Conservation (phyloP, 305 asterid genomes). For the Rubia balearica region DNA sequence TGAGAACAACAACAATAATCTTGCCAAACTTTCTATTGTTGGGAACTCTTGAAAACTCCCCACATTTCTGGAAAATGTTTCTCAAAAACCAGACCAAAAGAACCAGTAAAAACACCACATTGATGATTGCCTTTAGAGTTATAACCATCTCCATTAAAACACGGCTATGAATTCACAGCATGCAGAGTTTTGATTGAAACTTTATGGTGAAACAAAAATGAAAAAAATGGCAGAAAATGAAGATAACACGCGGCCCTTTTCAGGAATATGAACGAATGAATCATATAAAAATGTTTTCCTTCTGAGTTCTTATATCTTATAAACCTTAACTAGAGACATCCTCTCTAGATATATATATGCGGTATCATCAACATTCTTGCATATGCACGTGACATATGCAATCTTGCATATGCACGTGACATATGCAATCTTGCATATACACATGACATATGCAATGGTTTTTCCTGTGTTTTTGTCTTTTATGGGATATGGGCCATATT, state of each 20-base stretch:
- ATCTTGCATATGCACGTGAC: no score
- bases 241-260: constrained; percentile 39
- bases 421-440: no score
- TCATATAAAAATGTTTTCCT: not conserved
- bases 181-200: not conserved
- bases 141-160: constrained; percentile 34
- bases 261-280: constrained; percentile 32
- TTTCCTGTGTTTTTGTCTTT: not conserved
- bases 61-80: constrained; percentile 29
- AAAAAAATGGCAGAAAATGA: constrained; percentile 16
- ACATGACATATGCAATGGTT: not conserved
- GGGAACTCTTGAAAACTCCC: not conserved
- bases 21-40: constrained; percentile 18
- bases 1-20: constrained; percentile 36
- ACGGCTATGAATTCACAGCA: no score
- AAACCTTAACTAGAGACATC: constrained; percentile 9
- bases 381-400: no score
- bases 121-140: constrained; percentile 33
- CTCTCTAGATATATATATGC: constrained; percentile 6
- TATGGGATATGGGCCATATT: not conserved
- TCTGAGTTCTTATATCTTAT: constrained; percentile 7
- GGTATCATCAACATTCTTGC: constrained; percentile 12
- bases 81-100: constrained; percentile 41
- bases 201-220: not conserved
- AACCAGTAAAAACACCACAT: constrained; percentile 38